phyloP scores from a whole-genome alignment of 306 rosid species.

The Trichosanthes cucumerina region DNA sequence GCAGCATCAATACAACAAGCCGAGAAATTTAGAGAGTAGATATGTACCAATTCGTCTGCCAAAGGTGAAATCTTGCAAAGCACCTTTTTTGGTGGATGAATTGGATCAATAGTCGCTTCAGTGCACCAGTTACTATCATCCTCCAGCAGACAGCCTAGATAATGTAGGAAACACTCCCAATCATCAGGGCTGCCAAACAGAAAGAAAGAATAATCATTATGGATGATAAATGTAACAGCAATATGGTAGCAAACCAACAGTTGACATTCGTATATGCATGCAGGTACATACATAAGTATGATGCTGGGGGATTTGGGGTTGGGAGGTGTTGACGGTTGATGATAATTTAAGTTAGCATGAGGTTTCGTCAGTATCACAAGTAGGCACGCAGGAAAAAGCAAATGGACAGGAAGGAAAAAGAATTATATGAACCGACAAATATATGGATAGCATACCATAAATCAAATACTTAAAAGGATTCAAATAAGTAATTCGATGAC shows the following conservation, averaged over 20 bases:
- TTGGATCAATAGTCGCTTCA: conserved; percentile 37
- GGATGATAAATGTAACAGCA: background rate
- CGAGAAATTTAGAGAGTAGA: conserved; percentile 11
- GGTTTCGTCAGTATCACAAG: background rate
- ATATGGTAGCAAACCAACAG: background rate
- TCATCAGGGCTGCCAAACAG: conserved; percentile 89
- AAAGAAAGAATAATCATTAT: conserved; percentile 25
- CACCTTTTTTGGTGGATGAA: conserved; percentile 42
- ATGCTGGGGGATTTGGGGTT: background rate
- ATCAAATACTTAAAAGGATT: background rate
- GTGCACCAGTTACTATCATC: conserved; percentile 69
- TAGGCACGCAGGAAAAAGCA: background rate
- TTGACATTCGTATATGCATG: background rate
- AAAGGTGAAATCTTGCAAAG: conserved; percentile 65
- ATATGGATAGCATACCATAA: background rate
- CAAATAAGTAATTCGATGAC: background rate
- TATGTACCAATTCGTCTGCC: conserved; percentile 58
- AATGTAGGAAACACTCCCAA: conserved; percentile 90
- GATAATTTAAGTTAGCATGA: conserved; percentile 4
- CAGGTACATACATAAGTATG: background rate
- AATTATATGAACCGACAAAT: background rate
- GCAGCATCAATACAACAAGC: conserved; percentile 6
- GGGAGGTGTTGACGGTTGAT: background rate
- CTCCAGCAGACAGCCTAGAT: conserved; percentile 90
- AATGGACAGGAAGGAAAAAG: background rate